Evolutionary conservation across 1,284 basidiomycete genomes (phyloP).

Genomic region (Megacollybia platyphylla): DNA sequence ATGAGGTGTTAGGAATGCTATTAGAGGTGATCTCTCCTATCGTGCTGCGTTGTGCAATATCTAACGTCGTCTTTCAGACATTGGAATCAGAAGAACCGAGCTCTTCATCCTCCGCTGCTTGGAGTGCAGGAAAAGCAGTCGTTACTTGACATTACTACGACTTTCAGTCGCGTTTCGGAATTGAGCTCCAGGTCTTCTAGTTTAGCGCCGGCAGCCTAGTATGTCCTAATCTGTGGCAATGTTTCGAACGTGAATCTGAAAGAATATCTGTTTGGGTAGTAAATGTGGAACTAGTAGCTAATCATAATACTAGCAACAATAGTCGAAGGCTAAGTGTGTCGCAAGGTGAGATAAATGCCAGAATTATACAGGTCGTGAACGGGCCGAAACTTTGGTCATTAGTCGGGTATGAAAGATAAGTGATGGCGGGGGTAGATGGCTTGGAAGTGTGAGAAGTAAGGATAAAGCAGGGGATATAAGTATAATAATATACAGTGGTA

Average conservation of each 20-base stretch:
- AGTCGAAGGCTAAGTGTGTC: no score
- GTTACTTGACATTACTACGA: not conserved
- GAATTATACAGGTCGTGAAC: not conserved
- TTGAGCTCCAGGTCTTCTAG: no score
- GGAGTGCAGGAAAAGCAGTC: constrained; percentile 13
- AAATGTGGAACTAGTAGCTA: not conserved
- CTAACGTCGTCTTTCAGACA: constrained; percentile 28
- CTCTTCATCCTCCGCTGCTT: constrained; percentile 31
- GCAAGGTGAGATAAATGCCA: no score
- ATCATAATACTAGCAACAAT: not conserved
- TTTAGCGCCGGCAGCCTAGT: no score
- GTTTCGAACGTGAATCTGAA: no score
- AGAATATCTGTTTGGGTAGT: not conserved
- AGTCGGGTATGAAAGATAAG: not conserved
- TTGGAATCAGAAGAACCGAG: constrained; percentile 64
- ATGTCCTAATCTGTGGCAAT: no score
- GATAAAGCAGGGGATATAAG: not conserved
- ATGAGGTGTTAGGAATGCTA: constrained; percentile 71
- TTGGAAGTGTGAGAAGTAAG: not conserved
- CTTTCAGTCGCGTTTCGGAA: not conserved
- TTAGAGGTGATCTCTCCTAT: constrained; percentile 47
- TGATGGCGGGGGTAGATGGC: not conserved
- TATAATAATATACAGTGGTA: not conserved
- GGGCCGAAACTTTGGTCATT: not conserved
- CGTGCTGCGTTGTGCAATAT: constrained; percentile 1